These are phyloP conservation scores for Bryum argenteum DNA, from an alignment of 225 moss, liverwort and hornwort species.

Conservation along the genomic window DNA sequence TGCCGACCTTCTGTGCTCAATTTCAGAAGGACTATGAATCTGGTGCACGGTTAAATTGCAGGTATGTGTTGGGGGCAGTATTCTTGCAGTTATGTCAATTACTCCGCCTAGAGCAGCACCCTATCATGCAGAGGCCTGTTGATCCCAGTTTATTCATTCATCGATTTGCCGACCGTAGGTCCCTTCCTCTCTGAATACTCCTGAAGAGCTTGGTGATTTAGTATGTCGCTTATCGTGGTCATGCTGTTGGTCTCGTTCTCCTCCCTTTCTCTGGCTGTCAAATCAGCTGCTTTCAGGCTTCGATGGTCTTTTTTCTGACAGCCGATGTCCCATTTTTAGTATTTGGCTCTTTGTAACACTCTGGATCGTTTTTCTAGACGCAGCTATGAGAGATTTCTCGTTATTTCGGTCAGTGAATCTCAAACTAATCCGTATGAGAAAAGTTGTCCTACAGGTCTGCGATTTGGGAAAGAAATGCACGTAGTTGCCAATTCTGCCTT, in stretches of 20 bases:
- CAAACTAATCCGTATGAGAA: slow-evolving; percentile 31
- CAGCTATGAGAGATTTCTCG: slow-evolving; percentile 15
- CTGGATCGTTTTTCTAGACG: slow-evolving; percentile 17
- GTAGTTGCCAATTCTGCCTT: slow-evolving; percentile 84
- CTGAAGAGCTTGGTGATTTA: not conserved
- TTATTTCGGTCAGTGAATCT: slow-evolving; percentile 14
- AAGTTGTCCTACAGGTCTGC: slow-evolving; percentile 64
- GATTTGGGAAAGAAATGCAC: slow-evolving; percentile 91
- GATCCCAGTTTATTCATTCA: slow-evolving; percentile 99
- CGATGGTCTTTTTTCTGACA: slow-evolving; percentile 1
- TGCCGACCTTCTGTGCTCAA: slow-evolving; percentile 2
- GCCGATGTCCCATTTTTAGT: slow-evolving; percentile 6
- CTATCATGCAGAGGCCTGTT: slow-evolving; percentile 97
- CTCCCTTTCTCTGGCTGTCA: not conserved
- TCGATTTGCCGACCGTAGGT: slow-evolving; percentile 96
- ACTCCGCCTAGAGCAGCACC: slow-evolving; percentile 90
- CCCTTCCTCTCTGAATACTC: slow-evolving; percentile 10
- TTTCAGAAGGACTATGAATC: slow-evolving; percentile 3
- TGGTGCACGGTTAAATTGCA: slow-evolving; percentile 37
- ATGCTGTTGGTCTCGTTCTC: not conserved
- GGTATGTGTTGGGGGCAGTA: slow-evolving; percentile 96
- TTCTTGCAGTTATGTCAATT: slow-evolving; percentile 94
- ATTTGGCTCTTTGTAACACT: slow-evolving; percentile 2
- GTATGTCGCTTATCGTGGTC: slow-evolving; percentile 3
- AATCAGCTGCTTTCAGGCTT: slow-evolving; percentile 10